phyloP scores from a whole-genome alignment of 2,329 filamentous ascomycete genomes.

The Fusarium hostae region DNA sequence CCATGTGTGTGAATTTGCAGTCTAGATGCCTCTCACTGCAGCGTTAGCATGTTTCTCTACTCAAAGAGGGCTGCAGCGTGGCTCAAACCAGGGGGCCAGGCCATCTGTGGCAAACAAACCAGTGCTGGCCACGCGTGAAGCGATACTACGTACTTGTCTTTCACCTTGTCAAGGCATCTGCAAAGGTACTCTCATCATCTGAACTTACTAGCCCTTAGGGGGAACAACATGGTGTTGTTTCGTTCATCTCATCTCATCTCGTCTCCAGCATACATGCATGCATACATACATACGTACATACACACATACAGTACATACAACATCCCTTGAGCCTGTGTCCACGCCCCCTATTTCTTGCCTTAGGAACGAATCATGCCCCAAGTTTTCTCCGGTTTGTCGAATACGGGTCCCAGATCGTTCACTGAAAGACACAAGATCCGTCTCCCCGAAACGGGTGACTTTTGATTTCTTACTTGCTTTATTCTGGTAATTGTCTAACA shows the following conservation, averaged over 20 bases:
- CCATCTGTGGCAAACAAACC: constrained; percentile 23
- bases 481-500: neutral
- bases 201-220: constrained; percentile 27
- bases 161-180: constrained; percentile 27
- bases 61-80: constrained; percentile 12
- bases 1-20: constrained; percentile 22
- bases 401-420: constrained; percentile 10
- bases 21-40: constrained; percentile 16
- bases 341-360: constrained; percentile 26
- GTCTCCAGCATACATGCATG: neutral
- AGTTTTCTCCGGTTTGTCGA: constrained; percentile 21
- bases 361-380: constrained; percentile 3
- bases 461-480: neutral
- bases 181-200: constrained; percentile 40
- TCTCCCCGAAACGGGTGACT: neutral
- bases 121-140: constrained; percentile 14
- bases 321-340: constrained; percentile 14
- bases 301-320: constrained; percentile 8
- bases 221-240: constrained; percentile 31
- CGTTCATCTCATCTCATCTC: constrained; percentile 27
- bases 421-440: neutral
- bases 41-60: constrained; percentile 24
- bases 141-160: constrained; percentile 12
- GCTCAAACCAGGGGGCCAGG: constrained; percentile 13
- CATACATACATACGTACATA: neutral